These are phyloP conservation scores for Simplicillium aogashimaense DNA, from an alignment of 2,329 filamentous ascomycete species.

Conservation along the genomic window DNA sequence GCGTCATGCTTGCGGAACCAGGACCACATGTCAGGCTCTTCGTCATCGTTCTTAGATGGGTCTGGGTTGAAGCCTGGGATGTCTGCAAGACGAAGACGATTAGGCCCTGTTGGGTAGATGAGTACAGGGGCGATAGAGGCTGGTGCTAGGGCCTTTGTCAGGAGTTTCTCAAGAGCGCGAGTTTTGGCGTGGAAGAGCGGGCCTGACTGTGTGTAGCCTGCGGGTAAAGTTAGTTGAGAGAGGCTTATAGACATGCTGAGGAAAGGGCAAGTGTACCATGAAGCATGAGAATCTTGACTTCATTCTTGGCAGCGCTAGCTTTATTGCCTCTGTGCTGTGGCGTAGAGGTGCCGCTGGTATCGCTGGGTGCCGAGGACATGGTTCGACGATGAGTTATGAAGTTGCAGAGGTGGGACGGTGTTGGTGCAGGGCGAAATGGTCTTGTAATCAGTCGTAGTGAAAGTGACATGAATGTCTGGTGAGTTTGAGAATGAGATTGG, in stretches of 20 bases:
- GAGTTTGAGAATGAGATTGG: not conserved
- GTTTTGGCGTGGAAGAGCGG: constrained; percentile 80
- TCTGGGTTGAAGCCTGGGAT: constrained; percentile 56
- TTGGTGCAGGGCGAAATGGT: no score
- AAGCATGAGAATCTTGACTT: constrained; percentile 65
- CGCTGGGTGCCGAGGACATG: constrained; percentile 3
- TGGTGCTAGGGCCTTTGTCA: constrained; percentile 62
- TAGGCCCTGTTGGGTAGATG: constrained; percentile 60
- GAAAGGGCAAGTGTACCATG: constrained; percentile 42
- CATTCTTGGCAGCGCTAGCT: constrained; percentile 27
- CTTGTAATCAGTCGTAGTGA: not conserved
- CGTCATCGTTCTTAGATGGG: constrained; percentile 32
- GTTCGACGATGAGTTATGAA: not conserved
- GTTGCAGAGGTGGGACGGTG: no score
- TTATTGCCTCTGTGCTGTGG: not conserved
- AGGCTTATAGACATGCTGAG: not conserved
- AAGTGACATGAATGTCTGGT: not conserved
- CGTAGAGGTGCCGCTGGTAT: constrained; percentile 1
- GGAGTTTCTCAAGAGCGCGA: constrained; percentile 71
- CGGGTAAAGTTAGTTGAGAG: not conserved
- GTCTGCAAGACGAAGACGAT: constrained; percentile 51
- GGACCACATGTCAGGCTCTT: constrained; percentile 59
- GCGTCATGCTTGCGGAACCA: constrained; percentile 72
- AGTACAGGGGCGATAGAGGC: constrained; percentile 43
- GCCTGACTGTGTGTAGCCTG: constrained; percentile 86